Conservation (phyloP, 495 filamentous ascomycete genomes). For the Pseudoneurospora amorphoporcata region DNA sequence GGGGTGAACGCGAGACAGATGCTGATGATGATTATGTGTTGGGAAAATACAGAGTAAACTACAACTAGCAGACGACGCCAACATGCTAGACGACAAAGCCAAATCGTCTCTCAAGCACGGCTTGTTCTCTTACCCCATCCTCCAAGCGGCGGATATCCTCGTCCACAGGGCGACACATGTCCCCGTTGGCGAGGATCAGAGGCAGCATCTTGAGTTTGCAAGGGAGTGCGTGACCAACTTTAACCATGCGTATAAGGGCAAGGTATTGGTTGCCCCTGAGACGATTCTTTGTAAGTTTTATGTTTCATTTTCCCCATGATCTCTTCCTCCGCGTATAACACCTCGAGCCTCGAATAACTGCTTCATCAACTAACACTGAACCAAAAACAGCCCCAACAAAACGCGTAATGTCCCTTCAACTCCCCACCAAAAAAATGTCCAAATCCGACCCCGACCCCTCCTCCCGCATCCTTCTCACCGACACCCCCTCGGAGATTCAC, state of each 20-base stretch:
- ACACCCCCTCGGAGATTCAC: slow-evolving; percentile 47
- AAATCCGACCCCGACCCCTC: slow-evolving; percentile 65
- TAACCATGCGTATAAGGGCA: slow-evolving; percentile 56
- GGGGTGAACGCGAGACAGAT: not conserved
- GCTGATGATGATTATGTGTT: not conserved
- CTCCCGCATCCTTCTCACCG: slow-evolving; percentile 76
- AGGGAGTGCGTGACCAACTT: slow-evolving; percentile 75
- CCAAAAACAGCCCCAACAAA: slow-evolving; percentile 42
- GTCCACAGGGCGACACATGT: slow-evolving; percentile 87
- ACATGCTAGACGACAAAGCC: slow-evolving; percentile 39
- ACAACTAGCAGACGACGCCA: slow-evolving; percentile 42
- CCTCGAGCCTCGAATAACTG: too few species aligned
- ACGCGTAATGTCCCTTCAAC: slow-evolving; percentile 77
- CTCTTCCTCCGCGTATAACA: not conserved
- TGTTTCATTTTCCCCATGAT: not conserved
- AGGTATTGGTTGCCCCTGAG: slow-evolving; percentile 54
- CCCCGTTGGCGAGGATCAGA: slow-evolving; percentile 88
- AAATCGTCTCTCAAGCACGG: slow-evolving; percentile 65
- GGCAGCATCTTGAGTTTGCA: slow-evolving; percentile 87
- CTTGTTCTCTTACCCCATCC: slow-evolving; percentile 92
- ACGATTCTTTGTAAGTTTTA: slow-evolving; percentile 59
- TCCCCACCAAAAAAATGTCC: slow-evolving; percentile 79
- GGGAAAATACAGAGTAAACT: slow-evolving; percentile 53
- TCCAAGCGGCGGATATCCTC: slow-evolving; percentile 91
- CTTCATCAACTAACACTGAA: not conserved